Evolutionary conservation across 2,329 filamentous ascomycete species (phyloP), one percentile per base, ranked within the genome.

Genomic region (Fusarium chlamydosporum): DNA sequence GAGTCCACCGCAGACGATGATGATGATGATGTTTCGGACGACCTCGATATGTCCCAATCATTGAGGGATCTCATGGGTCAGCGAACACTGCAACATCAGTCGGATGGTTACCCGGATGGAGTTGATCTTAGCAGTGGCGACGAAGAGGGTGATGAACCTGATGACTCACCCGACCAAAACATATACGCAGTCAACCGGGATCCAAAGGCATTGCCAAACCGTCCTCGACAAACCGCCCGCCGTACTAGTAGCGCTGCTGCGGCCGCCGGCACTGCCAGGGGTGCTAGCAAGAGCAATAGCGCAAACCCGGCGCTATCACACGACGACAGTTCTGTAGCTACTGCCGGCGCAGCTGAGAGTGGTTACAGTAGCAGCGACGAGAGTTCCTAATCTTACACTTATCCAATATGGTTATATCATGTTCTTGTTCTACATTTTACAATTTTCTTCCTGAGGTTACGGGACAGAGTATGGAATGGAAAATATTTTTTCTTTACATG

Each of bases 61-160:
- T 72, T 73, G 2, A 76, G 76, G 41, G 73, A 73, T 18, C 51
- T 76, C 16, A 76, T 75, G n/a, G 79, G 78, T 13, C 77, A 74
- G 13, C 75, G 71, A 13, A 78, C 75, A 2, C 78, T 80, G 38
- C 76, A 75, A 1, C 79, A 81, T 38, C 77, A 79, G 1, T 82
- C 82, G 1, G 79, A 82, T 16, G 78, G 78, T 16, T 83, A 82
- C 53, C 77, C 80, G 3, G 79, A 82, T 9, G 78, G 78, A 2
- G 78, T 78, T 7, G 79, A 81, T 16, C 70, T 81, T 31, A 79
- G 73, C 43, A 84, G 81, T 7, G 79, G 77, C 2, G 82, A 83
- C 8, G 80, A 82, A 52, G 79, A 81, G 31, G 79, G 78, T 4
- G 79, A 79, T 20, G 79, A 80, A n/a, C 78, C 77, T 3, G 79